Base-by-base conservation (phyloP, 495 filamentous ascomycete species). In the Elaphomyces granulatus region DNA sequence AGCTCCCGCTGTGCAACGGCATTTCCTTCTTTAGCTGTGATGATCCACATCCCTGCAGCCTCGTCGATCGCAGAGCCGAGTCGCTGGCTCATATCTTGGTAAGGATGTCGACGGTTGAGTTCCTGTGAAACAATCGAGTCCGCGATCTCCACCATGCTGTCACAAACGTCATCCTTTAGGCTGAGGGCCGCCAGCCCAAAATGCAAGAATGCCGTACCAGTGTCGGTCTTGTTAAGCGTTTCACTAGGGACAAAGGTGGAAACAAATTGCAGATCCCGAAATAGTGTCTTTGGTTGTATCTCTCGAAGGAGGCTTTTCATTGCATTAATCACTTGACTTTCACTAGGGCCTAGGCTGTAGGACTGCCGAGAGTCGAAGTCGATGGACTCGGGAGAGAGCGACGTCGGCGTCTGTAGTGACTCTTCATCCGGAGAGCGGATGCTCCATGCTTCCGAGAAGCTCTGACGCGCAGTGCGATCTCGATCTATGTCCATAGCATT, bases 211-310 rank as follows among this genome's bases (percentile, higher is more conserved):
- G 90, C 86, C 45, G 88, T 94, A 23, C 85, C 88, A 28, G 78
- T 74, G 37, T 87, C 81, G 0, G 80, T 88, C 46, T 83, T 81
- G 62, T 90, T 87, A 9, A 98, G 70, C 6, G 82, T 75, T 4
- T 77, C 70, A 7, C 77, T 64, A 4, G 90, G 82, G 17, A 95
- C 80, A 51, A 98, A 94, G 0, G 90, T 78, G 2, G 88, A 85
- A 47, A 98, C 93, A 53, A 83, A 94, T 52, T 98, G 90, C 7
- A 98, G 63, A 53, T 98, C 90, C 19, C 90, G 83, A 67, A 94
- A 96, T 1, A 98, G 69, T 0, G 88, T 88, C 58, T 81, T 83
- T 0, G 90, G 88, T 33, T 90, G 80, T 41, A 88, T 71, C 9
- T 80, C 71, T 7, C 63, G 72, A 56, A 98, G 85, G 12, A 98